Conservation (phyloP, 805 yeast species). For the Kazachstania martiniae region DNA sequence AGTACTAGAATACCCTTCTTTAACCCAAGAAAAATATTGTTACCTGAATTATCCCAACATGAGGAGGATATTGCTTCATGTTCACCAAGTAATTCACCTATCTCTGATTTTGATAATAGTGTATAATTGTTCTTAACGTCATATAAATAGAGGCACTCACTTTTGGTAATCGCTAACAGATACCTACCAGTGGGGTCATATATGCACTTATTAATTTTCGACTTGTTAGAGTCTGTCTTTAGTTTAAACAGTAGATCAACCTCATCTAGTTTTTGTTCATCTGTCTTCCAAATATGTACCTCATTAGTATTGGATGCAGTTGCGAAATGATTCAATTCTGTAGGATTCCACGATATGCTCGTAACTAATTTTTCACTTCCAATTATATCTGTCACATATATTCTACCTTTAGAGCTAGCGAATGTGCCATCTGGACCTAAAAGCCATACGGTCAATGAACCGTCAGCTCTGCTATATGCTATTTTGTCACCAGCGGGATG, state of each 20-base stretch:
- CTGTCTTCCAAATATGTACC: slow-evolving; percentile 16
- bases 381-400: slow-evolving; percentile 9
- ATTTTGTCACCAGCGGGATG: slow-evolving; percentile 19
- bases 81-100: slow-evolving; percentile 5
- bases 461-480: slow-evolving; percentile 25
- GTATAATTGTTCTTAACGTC: slow-evolving; percentile 26
- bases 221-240: slow-evolving; percentile 4
- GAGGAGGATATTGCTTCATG: slow-evolving; percentile 22
- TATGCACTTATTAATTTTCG: slow-evolving; percentile 13
- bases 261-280: slow-evolving; percentile 7
- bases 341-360: slow-evolving; percentile 20
- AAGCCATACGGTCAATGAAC: slow-evolving; percentile 22
- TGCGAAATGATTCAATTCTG: slow-evolving; percentile 14
- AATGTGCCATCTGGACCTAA: slow-evolving; percentile 3
- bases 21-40: slow-evolving; percentile 36
- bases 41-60: slow-evolving; percentile 26
- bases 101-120: slow-evolving; percentile 8
- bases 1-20: slow-evolving; percentile 35
- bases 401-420: slow-evolving; percentile 6
- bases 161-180: slow-evolving; percentile 35
- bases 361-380: slow-evolving; percentile 13
- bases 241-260: slow-evolving; percentile 12
- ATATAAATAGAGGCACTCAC: slow-evolving; percentile 29
- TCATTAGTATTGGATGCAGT: slow-evolving; percentile 16
- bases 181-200: slow-evolving; percentile 39